Evolutionary conservation across 495 filamentous ascomycete genomes (phyloP), one percentile per base, ranked within the genome.

Genomic region (Margaritispora aquatica): DNA sequence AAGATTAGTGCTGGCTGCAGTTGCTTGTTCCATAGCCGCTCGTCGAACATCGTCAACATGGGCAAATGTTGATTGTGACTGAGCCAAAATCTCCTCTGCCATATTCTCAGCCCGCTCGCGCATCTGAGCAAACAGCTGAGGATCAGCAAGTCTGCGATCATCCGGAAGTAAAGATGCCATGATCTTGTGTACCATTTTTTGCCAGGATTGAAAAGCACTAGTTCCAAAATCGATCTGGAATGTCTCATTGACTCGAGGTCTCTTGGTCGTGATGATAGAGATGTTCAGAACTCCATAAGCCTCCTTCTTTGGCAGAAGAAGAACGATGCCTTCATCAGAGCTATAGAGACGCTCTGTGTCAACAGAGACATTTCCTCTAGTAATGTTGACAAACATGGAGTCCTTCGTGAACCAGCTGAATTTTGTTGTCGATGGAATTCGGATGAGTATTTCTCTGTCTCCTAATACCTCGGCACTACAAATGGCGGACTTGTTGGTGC

Each of bases 251-350:
- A 81, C 57, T 29, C 71, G 68, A 5, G 78, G 75, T 65, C 76
- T 83, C 21, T 77, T 76, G 47, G 70, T 69, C 22, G 80, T 77
- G 57, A 73, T 73, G 23, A 88, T 74, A 8, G 77, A 80, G 47
- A 87, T 73, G 60, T 86, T 78, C 51, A 88, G 66, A 55, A 77
- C 50, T 3, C 84, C 83, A 50, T 80, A 77, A 9, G 84, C 80
- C 61, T 86, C 78, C 51, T 81, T 77, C 36, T 77, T 77, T 26
- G 80, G 73, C 26, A 88, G 65, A 41, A 78, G 52, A 19, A 69
- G 47, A 21, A 69, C 61, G 49, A 69, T 66, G 13, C 66, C 66
- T 20, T 69, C 63, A 26, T 76, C 56, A 82, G 69, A 21, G 76
- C 61, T 75, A 65, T 84, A 85, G 1, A 80, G 78, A 9, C 79